phyloP scores from a whole-genome alignment of 2,329 filamentous ascomycete species.

The Pseudogymnoascus sp. region DNA sequence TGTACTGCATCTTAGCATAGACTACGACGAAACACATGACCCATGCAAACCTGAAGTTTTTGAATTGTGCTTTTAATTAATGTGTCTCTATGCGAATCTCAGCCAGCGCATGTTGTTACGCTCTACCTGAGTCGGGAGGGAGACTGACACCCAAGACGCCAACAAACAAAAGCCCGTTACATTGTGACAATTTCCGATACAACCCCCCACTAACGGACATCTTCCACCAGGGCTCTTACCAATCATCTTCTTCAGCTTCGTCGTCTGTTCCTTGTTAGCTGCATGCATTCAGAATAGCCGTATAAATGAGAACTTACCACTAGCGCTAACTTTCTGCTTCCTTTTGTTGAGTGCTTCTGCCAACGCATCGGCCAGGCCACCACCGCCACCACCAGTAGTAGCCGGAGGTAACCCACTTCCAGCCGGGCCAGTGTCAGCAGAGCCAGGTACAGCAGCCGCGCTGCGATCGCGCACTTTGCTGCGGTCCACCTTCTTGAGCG shows the following conservation, averaged over 20 bases:
- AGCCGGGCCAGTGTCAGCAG: slow-evolving; percentile 42
- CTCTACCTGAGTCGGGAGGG: neutral
- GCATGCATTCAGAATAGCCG: slow-evolving; percentile 11
- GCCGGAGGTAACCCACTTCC: slow-evolving; percentile 47
- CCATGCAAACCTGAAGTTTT: slow-evolving; percentile 1
- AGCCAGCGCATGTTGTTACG: slow-evolving; percentile 1
- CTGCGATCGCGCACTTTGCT: slow-evolving; percentile 66
- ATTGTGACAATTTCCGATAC: neutral
- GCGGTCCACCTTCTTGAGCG: slow-evolving; percentile 70
- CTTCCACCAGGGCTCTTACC: slow-evolving; percentile 37
- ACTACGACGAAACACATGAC: slow-evolving; percentile 10
- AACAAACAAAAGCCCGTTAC: neutral
- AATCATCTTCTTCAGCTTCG: slow-evolving; percentile 70
- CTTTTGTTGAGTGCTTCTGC: slow-evolving; percentile 71
- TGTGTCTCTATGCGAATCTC: slow-evolving; percentile 6
- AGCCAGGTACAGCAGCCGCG: slow-evolving; percentile 52
- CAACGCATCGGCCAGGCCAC: slow-evolving; percentile 74
- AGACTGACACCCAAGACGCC: neutral
- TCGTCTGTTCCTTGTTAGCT: slow-evolving; percentile 52
- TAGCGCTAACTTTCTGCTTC: slow-evolving; percentile 90
- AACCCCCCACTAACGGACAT: neutral
- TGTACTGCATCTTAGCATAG: slow-evolving; percentile 10
- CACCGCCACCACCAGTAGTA: slow-evolving; percentile 47
- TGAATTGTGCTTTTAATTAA: slow-evolving; percentile 9
- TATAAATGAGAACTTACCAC: slow-evolving; percentile 60